Evolutionary conservation across 2,329 filamentous ascomycete species (phyloP).

Genomic region (Talaromyces rugulosus): DNA sequence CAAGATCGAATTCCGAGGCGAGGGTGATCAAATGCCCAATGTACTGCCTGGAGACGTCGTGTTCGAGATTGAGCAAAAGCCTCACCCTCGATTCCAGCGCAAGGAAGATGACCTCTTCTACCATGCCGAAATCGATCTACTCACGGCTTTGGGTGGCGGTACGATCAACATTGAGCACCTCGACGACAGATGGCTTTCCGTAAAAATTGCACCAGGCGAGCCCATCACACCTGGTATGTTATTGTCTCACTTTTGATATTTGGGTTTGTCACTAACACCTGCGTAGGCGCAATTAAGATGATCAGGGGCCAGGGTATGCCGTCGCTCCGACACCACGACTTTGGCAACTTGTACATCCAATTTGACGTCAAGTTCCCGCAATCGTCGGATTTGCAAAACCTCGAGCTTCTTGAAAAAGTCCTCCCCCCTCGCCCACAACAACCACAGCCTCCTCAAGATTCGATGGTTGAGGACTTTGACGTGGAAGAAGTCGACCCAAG

Average conservation of each 20-base stretch:
- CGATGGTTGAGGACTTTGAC: conserved; percentile 86
- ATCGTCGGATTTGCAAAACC: conserved; percentile 63
- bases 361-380: conserved; percentile 97
- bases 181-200: conserved; percentile 92
- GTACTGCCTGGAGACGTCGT: conserved; percentile 93
- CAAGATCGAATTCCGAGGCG: conserved; percentile 94
- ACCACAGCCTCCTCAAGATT: conserved; percentile 68
- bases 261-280: conserved; percentile 2
- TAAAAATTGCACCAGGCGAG: conserved; percentile 90
- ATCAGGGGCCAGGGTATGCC: conserved; percentile 98
- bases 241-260: neutral
- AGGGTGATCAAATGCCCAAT: conserved; percentile 92
- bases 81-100: conserved; percentile 89
- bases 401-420: conserved; percentile 75
- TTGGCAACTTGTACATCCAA: conserved; percentile 93
- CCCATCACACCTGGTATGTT: conserved; percentile 83
- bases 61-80: conserved; percentile 99
- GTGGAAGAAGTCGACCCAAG: conserved; percentile 78
- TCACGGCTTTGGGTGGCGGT: conserved; percentile 90
- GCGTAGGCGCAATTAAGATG: conserved; percentile 79
- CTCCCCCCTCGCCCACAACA: conserved; percentile 69
- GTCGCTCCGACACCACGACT: conserved; percentile 88
- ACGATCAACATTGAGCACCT: conserved; percentile 92
- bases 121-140: conserved; percentile 89
- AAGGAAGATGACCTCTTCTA: conserved; percentile 96